Percentiles rank a stretch among this genome's conserved stretches.
Evolutionary conservation across 2,329 filamentous ascomycete species (phyloP).

Genomic region (Parastagonospora nodorum): DNA sequence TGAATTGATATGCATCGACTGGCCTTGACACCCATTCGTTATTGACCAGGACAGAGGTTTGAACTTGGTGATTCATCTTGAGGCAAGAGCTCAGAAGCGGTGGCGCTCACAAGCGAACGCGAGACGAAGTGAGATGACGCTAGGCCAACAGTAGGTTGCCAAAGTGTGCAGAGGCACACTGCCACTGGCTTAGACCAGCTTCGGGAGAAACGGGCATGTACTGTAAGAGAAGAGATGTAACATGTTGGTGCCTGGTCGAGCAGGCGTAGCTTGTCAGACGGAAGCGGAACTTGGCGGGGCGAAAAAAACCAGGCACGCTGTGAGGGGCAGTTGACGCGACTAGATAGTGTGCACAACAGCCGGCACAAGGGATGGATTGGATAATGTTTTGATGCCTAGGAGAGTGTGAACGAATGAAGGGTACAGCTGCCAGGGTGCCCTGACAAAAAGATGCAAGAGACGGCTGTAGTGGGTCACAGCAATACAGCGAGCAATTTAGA

Average conservation of each 20-base stretch:
- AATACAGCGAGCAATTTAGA: neutral
- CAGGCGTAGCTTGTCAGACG: constrained; percentile 17
- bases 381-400: constrained; percentile 8
- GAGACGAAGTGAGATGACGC: constrained; percentile 3
- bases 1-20: constrained; percentile 49
- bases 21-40: constrained; percentile 43
- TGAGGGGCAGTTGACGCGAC: constrained; percentile 14
- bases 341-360: constrained; percentile 13
- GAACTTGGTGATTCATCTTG: constrained; percentile 37
- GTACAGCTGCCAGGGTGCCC: constrained; percentile 14
- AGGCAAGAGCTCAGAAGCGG: neutral
- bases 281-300: constrained; percentile 1
- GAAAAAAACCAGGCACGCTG: constrained; percentile 7
- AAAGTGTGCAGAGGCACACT: constrained; percentile 5
- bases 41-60: constrained; percentile 32
- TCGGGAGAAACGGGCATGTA: constrained; percentile 8
- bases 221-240: constrained; percentile 8
- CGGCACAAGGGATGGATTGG: constrained; percentile 14
- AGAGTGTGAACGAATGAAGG: constrained; percentile 13
- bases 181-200: constrained; percentile 9
- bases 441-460: constrained; percentile 8
- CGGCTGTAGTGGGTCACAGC: constrained; percentile 1
- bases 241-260: constrained; percentile 23
- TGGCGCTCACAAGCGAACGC: constrained; percentile 1
- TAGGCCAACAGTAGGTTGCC: constrained; percentile 3